phyloP scores from a whole-genome alignment of 306 rosid genomes.

The Elaeagnus macrophylla region DNA sequence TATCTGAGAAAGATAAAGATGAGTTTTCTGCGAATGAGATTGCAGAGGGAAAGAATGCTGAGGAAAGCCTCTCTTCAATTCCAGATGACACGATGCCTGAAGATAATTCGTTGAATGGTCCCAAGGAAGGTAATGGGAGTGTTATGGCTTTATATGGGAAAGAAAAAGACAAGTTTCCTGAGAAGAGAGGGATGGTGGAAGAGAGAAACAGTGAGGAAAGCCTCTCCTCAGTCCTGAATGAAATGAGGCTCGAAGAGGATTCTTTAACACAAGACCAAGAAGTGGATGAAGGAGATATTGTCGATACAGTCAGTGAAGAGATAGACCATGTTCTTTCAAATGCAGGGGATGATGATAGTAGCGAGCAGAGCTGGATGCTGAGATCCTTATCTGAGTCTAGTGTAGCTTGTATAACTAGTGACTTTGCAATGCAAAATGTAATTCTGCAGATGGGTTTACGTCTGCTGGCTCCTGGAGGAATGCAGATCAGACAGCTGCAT shows the following conservation, averaged over 20 bases:
- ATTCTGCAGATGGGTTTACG: constrained; percentile 95
- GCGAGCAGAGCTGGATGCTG: constrained; percentile 89
- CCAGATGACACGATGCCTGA: constrained; percentile 43
- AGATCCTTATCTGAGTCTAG: constrained; percentile 83
- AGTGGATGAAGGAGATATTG: constrained; percentile 22
- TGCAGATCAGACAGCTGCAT: constrained; percentile 75
- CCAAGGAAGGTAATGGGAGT: constrained; percentile 21
- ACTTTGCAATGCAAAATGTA: constrained; percentile 95
- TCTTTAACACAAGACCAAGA: constrained; percentile 6
- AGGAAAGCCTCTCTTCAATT: constrained; percentile 34
- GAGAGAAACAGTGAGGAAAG: too few relatives aligned
- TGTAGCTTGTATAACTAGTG: constrained; percentile 85
- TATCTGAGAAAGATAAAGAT: constrained; percentile 38
- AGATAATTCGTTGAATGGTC: constrained; percentile 33
- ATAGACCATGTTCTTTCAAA: constrained; percentile 28
- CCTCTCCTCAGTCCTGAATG: too few relatives aligned
- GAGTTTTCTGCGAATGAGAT: constrained; percentile 23
- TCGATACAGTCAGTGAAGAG: constrained; percentile 22
- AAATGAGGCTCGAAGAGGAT: too few relatives aligned
- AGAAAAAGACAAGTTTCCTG: too few relatives aligned
- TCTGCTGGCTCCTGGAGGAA: constrained; percentile 85
- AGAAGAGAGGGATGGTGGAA: too few relatives aligned
- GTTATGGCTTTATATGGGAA: background rate
- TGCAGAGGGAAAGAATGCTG: constrained; percentile 27
- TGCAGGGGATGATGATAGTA: constrained; percentile 46